Evolutionary conservation across 163 green algal genomes (phyloP).

Genomic region (Chlorella variabilis): DNA sequence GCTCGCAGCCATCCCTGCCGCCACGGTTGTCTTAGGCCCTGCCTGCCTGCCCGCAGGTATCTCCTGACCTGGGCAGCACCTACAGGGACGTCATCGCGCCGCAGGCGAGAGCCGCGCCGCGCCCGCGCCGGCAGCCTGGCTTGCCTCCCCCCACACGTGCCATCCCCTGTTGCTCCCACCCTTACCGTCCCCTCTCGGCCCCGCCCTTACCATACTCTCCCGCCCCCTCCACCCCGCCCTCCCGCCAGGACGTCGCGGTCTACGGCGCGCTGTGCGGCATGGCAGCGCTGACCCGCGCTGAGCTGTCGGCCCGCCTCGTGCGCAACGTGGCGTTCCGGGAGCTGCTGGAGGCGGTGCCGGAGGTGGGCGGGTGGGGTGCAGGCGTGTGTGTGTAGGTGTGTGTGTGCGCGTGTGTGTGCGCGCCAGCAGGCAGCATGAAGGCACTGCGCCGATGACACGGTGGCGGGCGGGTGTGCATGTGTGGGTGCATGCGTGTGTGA

Average conservation of each 20-base stretch:
- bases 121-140: not conserved
- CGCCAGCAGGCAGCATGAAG: no score
- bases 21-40: not conserved
- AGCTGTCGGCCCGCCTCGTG: constrained; percentile 72
- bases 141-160: no score
- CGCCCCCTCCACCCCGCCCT: no score
- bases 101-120: not conserved
- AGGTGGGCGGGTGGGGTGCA: constrained; percentile 53
- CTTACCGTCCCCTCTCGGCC: no score
- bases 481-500: no score
- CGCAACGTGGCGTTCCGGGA: constrained; percentile 75
- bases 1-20: not conserved
- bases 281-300: constrained; percentile 82
- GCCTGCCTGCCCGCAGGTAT: constrained; percentile 51
- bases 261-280: constrained; percentile 90
- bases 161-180: no score
- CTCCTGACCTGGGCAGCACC: constrained; percentile 65
- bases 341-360: constrained; percentile 72
- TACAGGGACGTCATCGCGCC: constrained; percentile 73
- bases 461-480: no score
- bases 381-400: not conserved
- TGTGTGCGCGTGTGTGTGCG: no score
- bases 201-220: no score
- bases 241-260: constrained; percentile 84
- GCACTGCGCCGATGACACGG: no score